Evolutionary conservation across 2,329 filamentous ascomycete genomes (phyloP).

Genomic region (Blastomyces emzantsi): DNA sequence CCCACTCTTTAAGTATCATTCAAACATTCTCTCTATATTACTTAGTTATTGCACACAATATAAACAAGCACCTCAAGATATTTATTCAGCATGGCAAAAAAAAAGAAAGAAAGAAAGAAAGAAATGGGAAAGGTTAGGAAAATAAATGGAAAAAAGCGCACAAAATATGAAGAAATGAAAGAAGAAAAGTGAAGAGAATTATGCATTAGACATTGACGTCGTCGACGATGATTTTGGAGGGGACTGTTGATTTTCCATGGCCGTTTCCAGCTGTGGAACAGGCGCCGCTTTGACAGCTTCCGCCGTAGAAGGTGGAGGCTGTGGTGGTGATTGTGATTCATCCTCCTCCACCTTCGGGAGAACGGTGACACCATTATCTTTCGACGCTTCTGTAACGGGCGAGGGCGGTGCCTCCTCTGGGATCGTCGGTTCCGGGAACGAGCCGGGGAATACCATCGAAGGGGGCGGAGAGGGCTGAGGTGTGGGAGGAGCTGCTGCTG

Average conservation of each 20-base stretch:
- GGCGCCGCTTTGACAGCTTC: not conserved
- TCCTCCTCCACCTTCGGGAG: slow-evolving; percentile 7
- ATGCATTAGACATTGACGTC: not conserved
- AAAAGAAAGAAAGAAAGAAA: too few relatives aligned
- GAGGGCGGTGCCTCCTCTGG: slow-evolving; percentile 2
- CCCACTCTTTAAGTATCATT: too few relatives aligned
- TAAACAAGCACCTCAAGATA: too few relatives aligned
- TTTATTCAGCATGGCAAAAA: too few relatives aligned
- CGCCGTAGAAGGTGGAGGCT: not conserved
- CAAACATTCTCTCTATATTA: too few relatives aligned
- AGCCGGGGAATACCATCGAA: not conserved
- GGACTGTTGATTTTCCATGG: not conserved
- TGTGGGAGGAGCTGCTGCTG: not conserved
- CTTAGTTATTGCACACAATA: too few relatives aligned
- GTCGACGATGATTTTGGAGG: not conserved
- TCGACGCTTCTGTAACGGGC: not conserved
- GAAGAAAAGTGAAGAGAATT: not conserved
- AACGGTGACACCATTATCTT: not conserved
- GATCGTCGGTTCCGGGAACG: slow-evolving; percentile 6
- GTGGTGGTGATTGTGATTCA: not conserved
- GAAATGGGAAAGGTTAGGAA: too few relatives aligned
- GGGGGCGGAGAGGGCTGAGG: not conserved
- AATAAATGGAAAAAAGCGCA: not conserved
- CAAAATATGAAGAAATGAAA: not conserved
- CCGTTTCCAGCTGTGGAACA: not conserved